phyloP scores from a whole-genome alignment of 2,329 filamentous ascomycete species.

The Talaromyces sp. region DNA sequence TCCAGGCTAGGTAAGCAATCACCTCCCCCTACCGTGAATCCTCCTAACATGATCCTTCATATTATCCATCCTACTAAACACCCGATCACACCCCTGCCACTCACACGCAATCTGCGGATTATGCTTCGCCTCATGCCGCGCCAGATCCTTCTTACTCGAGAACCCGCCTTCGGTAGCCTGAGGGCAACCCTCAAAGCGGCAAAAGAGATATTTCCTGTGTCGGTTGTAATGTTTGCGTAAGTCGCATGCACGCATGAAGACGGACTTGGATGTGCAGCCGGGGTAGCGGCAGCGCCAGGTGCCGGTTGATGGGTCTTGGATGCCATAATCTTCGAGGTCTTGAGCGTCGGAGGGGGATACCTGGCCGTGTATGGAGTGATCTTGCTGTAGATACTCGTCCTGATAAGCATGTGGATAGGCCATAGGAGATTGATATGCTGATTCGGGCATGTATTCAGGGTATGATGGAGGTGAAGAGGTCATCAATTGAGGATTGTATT shows the following conservation, averaged over 20 bases:
- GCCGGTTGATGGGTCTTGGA: conserved; percentile 29
- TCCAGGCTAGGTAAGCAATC: neutral
- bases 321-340: conserved; percentile 33
- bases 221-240: conserved; percentile 63
- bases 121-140: conserved; percentile 62
- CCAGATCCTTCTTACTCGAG: conserved; percentile 62
- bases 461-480: neutral
- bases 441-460: conserved; percentile 1
- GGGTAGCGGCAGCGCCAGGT: conserved; percentile 61
- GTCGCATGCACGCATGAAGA: conserved; percentile 61
- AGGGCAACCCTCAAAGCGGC: conserved; percentile 58
- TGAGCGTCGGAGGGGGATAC: conserved; percentile 4
- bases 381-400: neutral
- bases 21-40: conserved; percentile 34
- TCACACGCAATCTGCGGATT: conserved; percentile 61
- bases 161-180: conserved; percentile 58
- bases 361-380: neutral
- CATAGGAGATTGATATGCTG: neutral
- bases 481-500: neutral
- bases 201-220: conserved; percentile 62
- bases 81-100: conserved; percentile 56
- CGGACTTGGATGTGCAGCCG: conserved; percentile 58
- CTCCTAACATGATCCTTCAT: conserved; percentile 55
- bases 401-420: neutral
- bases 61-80: conserved; percentile 63